Evolutionary conservation across 1,284 basidiomycete genomes (phyloP), one percentile per base, ranked within the genome.

Genomic region (Ganoderma meredithae): DNA sequence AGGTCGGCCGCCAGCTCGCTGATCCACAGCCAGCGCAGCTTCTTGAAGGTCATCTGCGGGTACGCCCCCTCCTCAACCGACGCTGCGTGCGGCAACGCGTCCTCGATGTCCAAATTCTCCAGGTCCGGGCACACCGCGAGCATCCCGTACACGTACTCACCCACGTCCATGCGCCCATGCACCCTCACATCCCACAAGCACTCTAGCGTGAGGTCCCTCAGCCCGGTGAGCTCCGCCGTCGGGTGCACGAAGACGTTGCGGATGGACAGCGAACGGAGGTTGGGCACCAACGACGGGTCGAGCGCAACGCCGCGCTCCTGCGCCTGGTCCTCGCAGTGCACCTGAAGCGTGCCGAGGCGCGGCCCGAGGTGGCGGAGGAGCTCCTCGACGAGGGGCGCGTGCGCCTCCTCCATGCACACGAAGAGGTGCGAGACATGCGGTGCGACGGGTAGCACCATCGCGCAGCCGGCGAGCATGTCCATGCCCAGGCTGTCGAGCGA

Each of bases 1-100:
- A 67, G 44, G 65, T 66, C 65, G 22, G 47, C 39, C 33, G 60
- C 65, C 43, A 66, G 61, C 33, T 66, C 65, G 65, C 31, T 62
- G 40, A 66, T 43, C 17, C 44, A 31, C 31, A 66, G 31, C 22
- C 31, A 44, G 49, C 36, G 60, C 53, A 66, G 25, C n/a, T 67
- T 67, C 27, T 55, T 43, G 47, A 67, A 55, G n/a, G 47, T 27
- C 13, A 63, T 36, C 19, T 22, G 19, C 7, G 61, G 44, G 13
- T 25, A 33, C 19, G 61, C 8, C 1, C 12, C 31, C 13, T 10
- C n/a, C 13, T 59, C 33, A 33, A 66, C 33, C 31, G 19, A 13
- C 8, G 55, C 25, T 9, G 41, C 60, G 13, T 55, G 27, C 9
- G 66, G 63, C n/a, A 68, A 25, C 13, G 66, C 41, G 49, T 68